Base-by-base conservation (phyloP, 176 grass and related monocot genomes). In the Lolium multiflorum region DNA sequence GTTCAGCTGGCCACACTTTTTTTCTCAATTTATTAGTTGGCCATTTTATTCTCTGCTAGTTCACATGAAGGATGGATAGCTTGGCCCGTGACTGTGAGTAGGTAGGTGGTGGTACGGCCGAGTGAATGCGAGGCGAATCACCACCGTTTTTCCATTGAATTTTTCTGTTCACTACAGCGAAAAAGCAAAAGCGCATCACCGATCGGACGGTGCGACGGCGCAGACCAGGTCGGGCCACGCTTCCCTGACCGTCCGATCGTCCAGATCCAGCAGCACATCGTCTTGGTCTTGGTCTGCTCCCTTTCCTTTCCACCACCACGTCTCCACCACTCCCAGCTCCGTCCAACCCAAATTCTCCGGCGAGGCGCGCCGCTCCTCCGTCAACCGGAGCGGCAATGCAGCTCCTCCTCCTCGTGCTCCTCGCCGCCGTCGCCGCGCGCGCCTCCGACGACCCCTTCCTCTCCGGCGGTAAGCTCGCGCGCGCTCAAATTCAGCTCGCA, bases 371-470 rank as follows among this genome's bases (percentile, higher is more conserved):
- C 56, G 52, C 43, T 17, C 3, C 38, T 12, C 10, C 37, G 61
- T 8, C 13, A 47, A 24, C 41, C 35, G 71, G 43, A 74, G 44
- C n/a, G 44, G 71, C 24, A 90, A 93, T 93, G 91, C 85, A 24
- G 73, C 83, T 89, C 4, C 64, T 94, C 79, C 54, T 72, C 14
- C 59, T 89, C 2, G 49, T 89, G 5, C 85, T 85, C 37, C 76
- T 91, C 59, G 74, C 79, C 68, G 82, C 62, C 68, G 82, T 20
- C 70, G 74, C 44, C 82, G 85, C 85, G 2, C 59, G 60, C 75
- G 82, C 70, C 91, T 69, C 86, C 78, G 82, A 83, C 74, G 92
- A 97, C 77, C 92, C 95, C 12, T 94, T 97, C 86, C 88, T 92
- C 86, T 92, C 95, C 84, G 90, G 88, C 59, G 89, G 94, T 97